Conservation (phyloP, 495 filamentous ascomycete species). For the Aspergillus campestris region DNA sequence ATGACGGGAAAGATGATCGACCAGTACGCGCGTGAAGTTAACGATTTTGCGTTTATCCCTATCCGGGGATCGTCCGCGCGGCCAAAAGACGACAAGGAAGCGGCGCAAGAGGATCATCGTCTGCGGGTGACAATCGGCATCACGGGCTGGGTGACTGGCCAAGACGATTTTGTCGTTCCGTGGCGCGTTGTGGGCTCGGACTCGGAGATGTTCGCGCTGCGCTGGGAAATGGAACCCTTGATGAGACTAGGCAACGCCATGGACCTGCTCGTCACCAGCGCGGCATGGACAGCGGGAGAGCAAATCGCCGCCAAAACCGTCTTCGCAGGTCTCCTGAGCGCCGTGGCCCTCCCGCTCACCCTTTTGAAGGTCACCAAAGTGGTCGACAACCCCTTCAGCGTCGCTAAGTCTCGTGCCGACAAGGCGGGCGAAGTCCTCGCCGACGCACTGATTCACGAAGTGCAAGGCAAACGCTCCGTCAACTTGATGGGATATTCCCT, state of each 20-base stretch:
- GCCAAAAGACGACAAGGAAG: slow-evolving; percentile 35
- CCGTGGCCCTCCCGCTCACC: slow-evolving; percentile 66
- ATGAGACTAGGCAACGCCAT: slow-evolving; percentile 70
- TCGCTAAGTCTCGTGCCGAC: slow-evolving; percentile 73
- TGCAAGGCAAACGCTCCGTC: slow-evolving; percentile 82
- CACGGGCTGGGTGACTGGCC: slow-evolving; percentile 68
- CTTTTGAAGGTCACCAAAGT: slow-evolving; percentile 72
- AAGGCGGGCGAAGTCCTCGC: slow-evolving; percentile 82
- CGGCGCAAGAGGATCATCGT: slow-evolving; percentile 48
- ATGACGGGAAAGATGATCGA: slow-evolving; percentile 86
- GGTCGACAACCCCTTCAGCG: slow-evolving; percentile 83
- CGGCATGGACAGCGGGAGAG: slow-evolving; percentile 70
- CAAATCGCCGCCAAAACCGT: slow-evolving; percentile 73
- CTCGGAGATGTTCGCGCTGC: slow-evolving; percentile 73
- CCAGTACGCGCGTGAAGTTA: slow-evolving; percentile 73
- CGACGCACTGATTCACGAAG: slow-evolving; percentile 79
- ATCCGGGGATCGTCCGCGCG: slow-evolving; percentile 42
- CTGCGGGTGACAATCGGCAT: slow-evolving; percentile 77
- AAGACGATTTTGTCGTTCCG: slow-evolving; percentile 59
- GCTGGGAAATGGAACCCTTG: slow-evolving; percentile 74
- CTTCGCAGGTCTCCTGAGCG: slow-evolving; percentile 60
- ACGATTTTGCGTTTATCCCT: slow-evolving; percentile 84
- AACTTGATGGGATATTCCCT: slow-evolving; percentile 84
- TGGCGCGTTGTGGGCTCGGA: slow-evolving; percentile 66
- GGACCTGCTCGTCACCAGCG: slow-evolving; percentile 61